Evolutionary conservation across 2,329 filamentous ascomycete species (phyloP), one percentile per base, ranked within the genome.

Genomic region (Nigrograna mackinnonii): DNA sequence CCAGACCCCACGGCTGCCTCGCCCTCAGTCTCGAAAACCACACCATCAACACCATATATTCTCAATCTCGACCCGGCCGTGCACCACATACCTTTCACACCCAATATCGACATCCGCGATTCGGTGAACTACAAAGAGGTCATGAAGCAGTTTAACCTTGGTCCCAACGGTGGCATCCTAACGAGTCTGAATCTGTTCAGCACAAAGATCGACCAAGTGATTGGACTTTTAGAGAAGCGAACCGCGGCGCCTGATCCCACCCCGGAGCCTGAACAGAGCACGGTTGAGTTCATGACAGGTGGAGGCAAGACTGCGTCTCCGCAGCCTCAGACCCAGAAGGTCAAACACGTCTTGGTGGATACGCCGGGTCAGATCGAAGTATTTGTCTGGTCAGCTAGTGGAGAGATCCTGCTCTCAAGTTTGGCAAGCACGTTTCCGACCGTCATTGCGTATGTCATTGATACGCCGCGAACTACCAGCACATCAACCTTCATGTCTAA

Each of bases 401-500:
- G 94, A 22, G 91, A 89, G 45, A 99, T 99, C 56, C 78, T 99
- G 13, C 85, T 99, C 37, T 91, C 95, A 65, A 92, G 89, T 12
- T 79, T 99, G 37, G 94, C 95, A 0, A 94, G 89, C 4, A 91
- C 88, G 1, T 97, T 99, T 66, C 94, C 95, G 1, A 99, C 95
- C 0, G 90, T 99, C 30, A 90, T 99, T 57, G 94, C 94, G 43
- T 99, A 97, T 72, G 82, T 99, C 46, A 96, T 99, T 69, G 94
- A 99, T 70, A 99, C 94, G 2, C 94, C 95, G 3, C 85, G 94
- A 40, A 95, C 91, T 12, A 84, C 87, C 24, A 95, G 90, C 28
- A 97, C 94, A 0, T 91, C 87, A 50, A 99, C 94, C 0, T 99
- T 99, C 72, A 99, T 99, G 94, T 95, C 89, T 67, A 99, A 99